These are phyloP conservation scores for Pyrenochaeta sp. DNA, from an alignment of 2,329 filamentous ascomycete genomes.

Conservation along the genomic window DNA sequence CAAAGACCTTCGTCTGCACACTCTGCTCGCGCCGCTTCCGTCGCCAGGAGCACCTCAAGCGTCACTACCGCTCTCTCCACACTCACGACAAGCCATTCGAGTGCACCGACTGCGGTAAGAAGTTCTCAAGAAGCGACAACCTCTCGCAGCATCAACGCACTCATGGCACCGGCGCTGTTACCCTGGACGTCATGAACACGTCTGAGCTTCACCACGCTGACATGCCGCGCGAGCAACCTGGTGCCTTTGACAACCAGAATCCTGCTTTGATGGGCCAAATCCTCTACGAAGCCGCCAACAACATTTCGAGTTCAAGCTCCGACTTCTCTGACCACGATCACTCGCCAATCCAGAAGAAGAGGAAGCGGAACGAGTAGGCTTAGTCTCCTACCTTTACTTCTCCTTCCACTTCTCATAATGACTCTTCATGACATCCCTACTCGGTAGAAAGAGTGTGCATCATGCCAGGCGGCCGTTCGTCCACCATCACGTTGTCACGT, in stretches of 20 bases:
- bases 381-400: conserved; percentile 19
- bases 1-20: conserved; percentile 97
- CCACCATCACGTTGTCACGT: conserved; percentile 44
- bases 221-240: conserved; percentile 40
- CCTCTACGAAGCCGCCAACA: conserved; percentile 50
- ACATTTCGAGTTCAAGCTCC: conserved; percentile 47
- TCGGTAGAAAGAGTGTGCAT: conserved; percentile 37
- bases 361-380: conserved; percentile 71
- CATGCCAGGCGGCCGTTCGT: conserved; percentile 36
- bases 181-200: conserved; percentile 86
- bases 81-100: conserved; percentile 99
- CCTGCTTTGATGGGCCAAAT: conserved; percentile 49
- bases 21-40: conserved; percentile 97
- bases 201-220: conserved; percentile 65
- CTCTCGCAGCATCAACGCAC: conserved; percentile 94
- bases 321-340: conserved; percentile 51
- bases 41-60: conserved; percentile 97
- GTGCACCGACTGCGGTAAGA: conserved; percentile 98
- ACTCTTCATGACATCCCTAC: conserved; percentile 46
- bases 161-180: conserved; percentile 86
- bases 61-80: conserved; percentile 97
- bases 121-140: conserved; percentile 98
- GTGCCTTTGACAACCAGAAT: conserved; percentile 46
- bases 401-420: conserved; percentile 39
- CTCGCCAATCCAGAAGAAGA: conserved; percentile 64